Evolutionary conservation across 2,329 filamentous ascomycete species (phyloP).

Genomic region (Fusarium anthophilum): DNA sequence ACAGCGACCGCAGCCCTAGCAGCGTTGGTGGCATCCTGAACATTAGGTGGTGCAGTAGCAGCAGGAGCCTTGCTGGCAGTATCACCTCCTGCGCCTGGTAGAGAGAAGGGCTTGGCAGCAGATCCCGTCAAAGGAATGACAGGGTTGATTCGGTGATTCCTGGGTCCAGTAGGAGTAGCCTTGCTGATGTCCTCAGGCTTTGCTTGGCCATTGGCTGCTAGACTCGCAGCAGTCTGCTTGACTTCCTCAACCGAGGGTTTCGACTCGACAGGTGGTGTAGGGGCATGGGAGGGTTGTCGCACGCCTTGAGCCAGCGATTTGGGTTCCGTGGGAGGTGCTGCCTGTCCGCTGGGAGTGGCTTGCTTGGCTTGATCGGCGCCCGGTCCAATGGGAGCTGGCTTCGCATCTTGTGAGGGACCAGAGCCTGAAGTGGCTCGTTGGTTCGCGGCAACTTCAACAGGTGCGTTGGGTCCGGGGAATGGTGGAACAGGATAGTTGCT

Average conservation of each 20-base stretch:
- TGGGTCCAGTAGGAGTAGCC: conserved; percentile 59
- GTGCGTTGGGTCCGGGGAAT: conserved; percentile 15
- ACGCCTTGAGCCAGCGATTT: conserved; percentile 61
- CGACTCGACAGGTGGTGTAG: conserved; percentile 72
- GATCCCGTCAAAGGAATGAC: conserved; percentile 70
- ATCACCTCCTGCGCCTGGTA: conserved; percentile 43
- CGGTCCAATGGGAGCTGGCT: conserved; percentile 63
- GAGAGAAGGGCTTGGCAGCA: conserved; percentile 50
- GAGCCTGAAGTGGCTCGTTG: conserved; percentile 62
- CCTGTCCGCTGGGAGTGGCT: conserved; percentile 56
- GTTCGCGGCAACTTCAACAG: conserved; percentile 67
- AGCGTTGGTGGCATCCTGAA: conserved; percentile 76
- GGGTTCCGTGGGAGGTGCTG: conserved; percentile 61
- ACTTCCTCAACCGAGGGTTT: conserved; percentile 66
- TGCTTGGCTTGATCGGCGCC: conserved; percentile 59
- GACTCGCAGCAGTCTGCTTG: conserved; percentile 56
- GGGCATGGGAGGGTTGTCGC: conserved; percentile 59
- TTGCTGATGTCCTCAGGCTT: conserved; percentile 50
- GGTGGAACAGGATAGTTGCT: conserved; percentile 69
- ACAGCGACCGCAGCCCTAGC: conserved; percentile 82
- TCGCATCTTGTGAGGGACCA: conserved; percentile 49
- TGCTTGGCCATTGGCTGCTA: conserved; percentile 49
- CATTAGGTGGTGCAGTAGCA: conserved; percentile 50
- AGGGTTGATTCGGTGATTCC: conserved; percentile 66
- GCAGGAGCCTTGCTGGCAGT: conserved; percentile 50